Percentiles rank a stretch among this genome's conserved stretches.
phyloP scores from a whole-genome alignment of 2,329 filamentous ascomycete genomes.

The Thelonectria discophora region DNA sequence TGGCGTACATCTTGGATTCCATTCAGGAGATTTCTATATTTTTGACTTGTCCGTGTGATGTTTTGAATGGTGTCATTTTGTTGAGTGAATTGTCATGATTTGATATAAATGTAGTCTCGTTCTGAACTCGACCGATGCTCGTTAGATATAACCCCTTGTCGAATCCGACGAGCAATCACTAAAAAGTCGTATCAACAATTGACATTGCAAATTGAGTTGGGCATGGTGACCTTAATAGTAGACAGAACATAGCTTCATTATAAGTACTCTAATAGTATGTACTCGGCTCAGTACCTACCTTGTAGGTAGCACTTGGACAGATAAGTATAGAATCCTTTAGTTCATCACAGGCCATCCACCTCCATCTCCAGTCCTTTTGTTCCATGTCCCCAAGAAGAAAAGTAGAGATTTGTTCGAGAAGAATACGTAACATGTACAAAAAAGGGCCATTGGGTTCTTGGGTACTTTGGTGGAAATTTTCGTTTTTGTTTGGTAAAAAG shows the following conservation, averaged over 20 bases:
- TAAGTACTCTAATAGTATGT: no score
- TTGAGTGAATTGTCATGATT: no score
- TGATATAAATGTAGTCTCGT: no score
- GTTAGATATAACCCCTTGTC: no score
- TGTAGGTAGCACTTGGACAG: constrained; percentile 5
- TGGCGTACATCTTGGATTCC: constrained; percentile 5
- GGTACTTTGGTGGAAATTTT: neutral
- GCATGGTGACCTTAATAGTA: no score
- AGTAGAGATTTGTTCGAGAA: constrained; percentile 1
- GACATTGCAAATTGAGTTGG: no score
- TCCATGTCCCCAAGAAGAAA: neutral
- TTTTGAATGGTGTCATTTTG: neutral
- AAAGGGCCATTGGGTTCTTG: neutral
- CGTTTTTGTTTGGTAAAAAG: constrained; percentile 3
- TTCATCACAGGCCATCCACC: constrained; percentile 11
- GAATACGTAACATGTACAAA: neutral
- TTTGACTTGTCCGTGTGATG: neutral
- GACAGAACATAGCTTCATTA: no score
- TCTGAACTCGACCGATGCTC: no score
- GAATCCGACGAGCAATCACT: no score
- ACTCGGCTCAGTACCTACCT: no score
- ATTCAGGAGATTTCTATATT: neutral
- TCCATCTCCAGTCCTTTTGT: neutral
- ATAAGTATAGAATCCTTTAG: neutral
- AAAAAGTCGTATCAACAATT: no score